Evolutionary conservation across 768 basidiomycete genomes (phyloP), one percentile per base, ranked within the genome.

Genomic region (Calocera viscosa): DNA sequence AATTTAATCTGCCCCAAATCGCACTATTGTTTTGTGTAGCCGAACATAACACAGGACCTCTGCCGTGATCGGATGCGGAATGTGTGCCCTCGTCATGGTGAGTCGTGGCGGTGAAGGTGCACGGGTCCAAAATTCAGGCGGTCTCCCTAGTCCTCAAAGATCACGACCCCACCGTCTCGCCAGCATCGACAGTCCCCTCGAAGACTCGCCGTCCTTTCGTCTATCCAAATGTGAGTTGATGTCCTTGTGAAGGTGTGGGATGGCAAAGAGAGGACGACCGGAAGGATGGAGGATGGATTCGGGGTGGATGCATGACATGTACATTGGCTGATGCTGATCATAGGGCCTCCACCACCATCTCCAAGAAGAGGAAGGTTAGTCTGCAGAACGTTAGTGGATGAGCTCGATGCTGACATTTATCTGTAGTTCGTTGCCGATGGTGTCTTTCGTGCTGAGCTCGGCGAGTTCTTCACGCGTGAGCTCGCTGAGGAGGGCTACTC

Each of bases 401-500:
- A 19, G n/a, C n/a, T 64, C 64, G 49, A 22, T 19, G 22, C 12
- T 30, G 32, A 39, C 66, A 47, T 34, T 28, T 24, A 33, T 60
- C 34, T 43, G 19, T 43, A 77, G 86, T 94, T 95, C 75, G 90
- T 95, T 74, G 93, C 94, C 67, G 94, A 96, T 77, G 94, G 94
- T 87, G 94, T 97, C 67, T 95, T 94, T 85, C 93, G 92, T 77
- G 96, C 96, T 72, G 96, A 99, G 81, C 86, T 99, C 78, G 92
- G 92, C 76, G 96, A 99, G 80, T 98, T 99, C 85, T 96, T 98
- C 79, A 91, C 87, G 68, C 88, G 94, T 72, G 95, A 98, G 80
- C 90, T 98, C 74, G 91, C 96, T 66, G 94, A 94, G 80, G 96
- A 99, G 80, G 95, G 95, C 73, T 99, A 98, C 85, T 98, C 96